These are phyloP conservation scores for Favolaschia claudopus DNA, from an alignment of 768 basidiomycete species.

Conservation along the genomic window DNA sequence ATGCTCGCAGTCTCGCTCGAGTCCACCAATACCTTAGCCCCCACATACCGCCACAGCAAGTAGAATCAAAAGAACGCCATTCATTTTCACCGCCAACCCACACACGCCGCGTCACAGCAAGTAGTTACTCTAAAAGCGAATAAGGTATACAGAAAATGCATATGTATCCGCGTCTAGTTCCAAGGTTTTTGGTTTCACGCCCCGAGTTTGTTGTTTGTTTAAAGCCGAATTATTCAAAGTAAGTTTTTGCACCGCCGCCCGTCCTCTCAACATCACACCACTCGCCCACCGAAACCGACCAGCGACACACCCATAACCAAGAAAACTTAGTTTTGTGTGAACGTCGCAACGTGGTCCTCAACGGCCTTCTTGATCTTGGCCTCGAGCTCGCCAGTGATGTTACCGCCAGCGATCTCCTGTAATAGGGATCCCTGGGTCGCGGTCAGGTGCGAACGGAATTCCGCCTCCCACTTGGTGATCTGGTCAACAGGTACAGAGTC, in stretches of 20 bases:
- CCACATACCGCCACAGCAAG: neutral
- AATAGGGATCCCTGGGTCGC: slow-evolving; percentile 79
- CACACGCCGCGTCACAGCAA: slow-evolving; percentile 11
- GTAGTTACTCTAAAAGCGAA: neutral
- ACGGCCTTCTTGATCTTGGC: slow-evolving; percentile 94
- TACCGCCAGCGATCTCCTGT: slow-evolving; percentile 83
- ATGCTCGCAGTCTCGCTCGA: neutral
- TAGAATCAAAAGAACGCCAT: slow-evolving; percentile 15
- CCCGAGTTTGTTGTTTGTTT: neutral
- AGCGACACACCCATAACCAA: neutral
- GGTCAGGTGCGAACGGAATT: slow-evolving; percentile 89
- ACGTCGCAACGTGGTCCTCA: slow-evolving; percentile 86
- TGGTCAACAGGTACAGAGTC: slow-evolving; percentile 95
- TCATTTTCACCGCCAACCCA: slow-evolving; percentile 19
- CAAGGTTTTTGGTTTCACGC: slow-evolving; percentile 2
- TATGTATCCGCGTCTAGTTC: neutral
- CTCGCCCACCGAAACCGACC: too few relatives aligned
- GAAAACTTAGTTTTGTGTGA: slow-evolving; percentile 62
- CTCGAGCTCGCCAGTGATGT: slow-evolving; percentile 90
- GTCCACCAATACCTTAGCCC: neutral
- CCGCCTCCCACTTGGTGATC: slow-evolving; percentile 92
- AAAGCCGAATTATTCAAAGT: neutral
- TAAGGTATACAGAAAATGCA: slow-evolving; percentile 9
- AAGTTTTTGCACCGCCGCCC: neutral
- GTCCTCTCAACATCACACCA: neutral